Evolutionary conservation across 2,329 filamentous ascomycete species (phyloP).

Genomic region (Fusarium beomiforme): DNA sequence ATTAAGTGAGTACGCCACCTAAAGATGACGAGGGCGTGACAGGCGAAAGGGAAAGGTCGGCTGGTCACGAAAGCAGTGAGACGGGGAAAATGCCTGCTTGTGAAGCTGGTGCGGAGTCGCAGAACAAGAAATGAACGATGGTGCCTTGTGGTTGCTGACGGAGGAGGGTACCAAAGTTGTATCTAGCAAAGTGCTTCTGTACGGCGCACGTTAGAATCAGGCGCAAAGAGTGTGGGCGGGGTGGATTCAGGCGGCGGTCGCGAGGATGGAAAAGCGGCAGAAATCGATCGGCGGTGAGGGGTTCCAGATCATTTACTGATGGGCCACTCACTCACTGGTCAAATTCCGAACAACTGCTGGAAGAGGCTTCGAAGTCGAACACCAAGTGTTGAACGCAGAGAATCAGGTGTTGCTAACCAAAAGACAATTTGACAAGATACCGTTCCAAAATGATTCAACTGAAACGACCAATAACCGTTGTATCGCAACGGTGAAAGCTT

Average conservation of each 20-base stretch:
- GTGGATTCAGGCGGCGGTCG: slow-evolving; percentile 36
- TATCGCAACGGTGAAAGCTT: slow-evolving; percentile 30
- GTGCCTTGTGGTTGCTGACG: slow-evolving; percentile 36
- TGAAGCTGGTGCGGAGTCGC: slow-evolving; percentile 31
- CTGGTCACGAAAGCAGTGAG: slow-evolving; percentile 43
- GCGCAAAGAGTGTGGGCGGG: slow-evolving; percentile 41
- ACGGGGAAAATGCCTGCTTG: slow-evolving; percentile 41
- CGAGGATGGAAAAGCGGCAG: slow-evolving; percentile 39
- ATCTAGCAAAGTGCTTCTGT: slow-evolving; percentile 27
- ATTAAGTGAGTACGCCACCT: slow-evolving; percentile 39
- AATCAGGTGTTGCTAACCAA: background rate
- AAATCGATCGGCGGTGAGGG: slow-evolving; percentile 45
- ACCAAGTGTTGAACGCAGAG: slow-evolving; percentile 1
- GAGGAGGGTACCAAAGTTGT: slow-evolving; percentile 43
- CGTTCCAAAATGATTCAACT: background rate
- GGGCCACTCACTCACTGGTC: slow-evolving; percentile 27
- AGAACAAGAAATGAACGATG: slow-evolving; percentile 34
- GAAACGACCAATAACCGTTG: slow-evolving; percentile 17
- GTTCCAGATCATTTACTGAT: slow-evolving; percentile 42
- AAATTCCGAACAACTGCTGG: slow-evolving; percentile 25
- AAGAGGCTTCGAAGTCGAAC: slow-evolving; percentile 22
- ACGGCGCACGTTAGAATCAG: slow-evolving; percentile 42
- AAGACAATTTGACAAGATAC: background rate
- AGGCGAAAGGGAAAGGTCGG: slow-evolving; percentile 34
- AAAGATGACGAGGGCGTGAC: slow-evolving; percentile 43